Base-by-base conservation (phyloP, 805 yeast species). In the Zygosaccharomyces bisporus region DNA sequence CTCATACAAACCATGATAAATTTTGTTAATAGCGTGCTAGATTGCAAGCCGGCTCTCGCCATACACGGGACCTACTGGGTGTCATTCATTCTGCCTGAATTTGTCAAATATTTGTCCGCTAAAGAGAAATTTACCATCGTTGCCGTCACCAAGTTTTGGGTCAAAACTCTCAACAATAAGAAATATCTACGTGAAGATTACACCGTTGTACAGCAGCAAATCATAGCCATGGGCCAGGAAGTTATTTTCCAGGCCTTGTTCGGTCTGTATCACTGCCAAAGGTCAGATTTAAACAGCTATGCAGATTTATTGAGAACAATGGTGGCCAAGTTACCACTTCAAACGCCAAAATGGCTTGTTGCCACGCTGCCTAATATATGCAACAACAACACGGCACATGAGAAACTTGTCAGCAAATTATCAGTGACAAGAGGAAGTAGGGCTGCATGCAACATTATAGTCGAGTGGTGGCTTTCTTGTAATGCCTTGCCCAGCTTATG, bases 341-440 rank as follows among this genome's bases (percentile, higher is more conserved):
- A 69, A 23, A 69, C 72, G 46, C 78, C 75, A 50, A 50, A 40
- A 3, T 79, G 87, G 86, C 40, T 79, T 48, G 46, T 52, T 32
- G 45, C 46, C 2, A 51, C 49, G 1, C 37, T 64, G 23, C 65
- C 66, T 9, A 55, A 50, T 30, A 12, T 66, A 53, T 23, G 59
- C 39, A 53, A 60, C 57, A 44, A 61, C 50, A 35, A 53, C 63
- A 27, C 54, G 36, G 24, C 60, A 51, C 68, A 72, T 41, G 77
- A 72, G 6, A 52, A 69, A 4, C 76, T 82, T 40, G 58, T 79
- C 16, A 79, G 74, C 50, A 81, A 79, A 56, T 53, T 84, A 23
- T 56, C 79, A 61, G 47, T 81, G 1, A 81, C 88, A 0, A 73
- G 88, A 55, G 90, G 90, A 2, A 77, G 77, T 32, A 68, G 87